Evolutionary conservation across 352 stramenopile genomes (phyloP), one percentile per base, ranked within the genome.

Genomic region (Pythium myriotylum): DNA sequence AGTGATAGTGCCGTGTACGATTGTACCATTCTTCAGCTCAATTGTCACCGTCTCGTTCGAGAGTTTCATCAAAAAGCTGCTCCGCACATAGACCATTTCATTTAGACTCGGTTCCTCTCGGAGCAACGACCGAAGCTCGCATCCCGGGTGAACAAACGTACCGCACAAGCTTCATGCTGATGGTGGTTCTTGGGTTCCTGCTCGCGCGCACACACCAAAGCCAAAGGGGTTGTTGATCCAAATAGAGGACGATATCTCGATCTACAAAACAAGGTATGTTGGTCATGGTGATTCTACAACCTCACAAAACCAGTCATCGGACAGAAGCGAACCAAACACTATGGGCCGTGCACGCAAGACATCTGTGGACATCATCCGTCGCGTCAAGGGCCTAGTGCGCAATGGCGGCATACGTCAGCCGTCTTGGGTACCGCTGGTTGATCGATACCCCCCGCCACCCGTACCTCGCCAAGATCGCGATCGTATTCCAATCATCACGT

Each of bases 1-100:
- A 58, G 96, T 95, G 54, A 99, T 97, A 2, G 98, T 99, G 53
- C 98, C 98, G 56, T 97, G 90, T 46, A 99, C 91, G 32, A 99
- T 98, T n/a, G 97, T 99, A 50, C 97, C 97, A 83, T 99, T 99
- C 83, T 99, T 99, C n/a, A 99, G 85, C 73, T 99, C 97, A 60
- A 99, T 99, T 32, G 97, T 99, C 35, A 99, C 97, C 57, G 97
- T 98, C 81, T 99, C 97, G 57, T 98, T 98, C 57, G 97, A 98
- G 48, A 99, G 84, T 75, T 99, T 99, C 95, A 98, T 98, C 70
- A 98, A 91, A 79, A 98, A 98, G 60, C 94, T 95, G 53, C 50
- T 43, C 37, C 5, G 37, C n/a, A 14, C 13, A 43, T 35, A 35
- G 5, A 10, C 29, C 10, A 10, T 10, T 35, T 10, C 5, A 10